A percentile compares a stretch with the other conserved stretches of the same genome.
Evolutionary conservation across 2,329 filamentous ascomycete genomes (phyloP).

Genomic region (Xylariales sp.): DNA sequence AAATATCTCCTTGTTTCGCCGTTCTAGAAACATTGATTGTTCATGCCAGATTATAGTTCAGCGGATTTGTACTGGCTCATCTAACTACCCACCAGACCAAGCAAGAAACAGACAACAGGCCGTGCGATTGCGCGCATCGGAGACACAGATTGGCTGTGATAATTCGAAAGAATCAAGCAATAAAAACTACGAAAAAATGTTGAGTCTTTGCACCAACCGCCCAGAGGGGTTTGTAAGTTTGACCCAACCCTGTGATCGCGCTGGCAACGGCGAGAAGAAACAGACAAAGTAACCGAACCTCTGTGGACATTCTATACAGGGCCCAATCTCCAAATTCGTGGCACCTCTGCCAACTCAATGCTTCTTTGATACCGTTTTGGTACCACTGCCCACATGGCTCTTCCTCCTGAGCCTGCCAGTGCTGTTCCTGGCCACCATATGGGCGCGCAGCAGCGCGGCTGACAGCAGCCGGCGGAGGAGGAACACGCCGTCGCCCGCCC

Average conservation of each 20-base stretch:
- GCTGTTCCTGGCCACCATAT: slow-evolving; percentile 12
- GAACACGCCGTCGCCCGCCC: slow-evolving; percentile 9
- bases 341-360: slow-evolving; percentile 19
- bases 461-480: too few species aligned
- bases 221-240: slow-evolving; percentile 10
- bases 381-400: slow-evolving; percentile 19
- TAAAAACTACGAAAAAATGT: too few species aligned
- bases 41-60: too few species aligned
- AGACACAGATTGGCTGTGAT: neutral
- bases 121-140: too few species aligned
- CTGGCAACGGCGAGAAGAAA: too few species aligned
- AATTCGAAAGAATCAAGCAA: neutral
- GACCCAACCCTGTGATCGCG: too few species aligned
- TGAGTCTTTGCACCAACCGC: slow-evolving; percentile 8
- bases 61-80: too few species aligned
- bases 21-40: too few species aligned
- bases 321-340: slow-evolving; percentile 6
- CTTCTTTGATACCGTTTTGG: slow-evolving; percentile 20
- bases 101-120: too few species aligned
- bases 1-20: too few species aligned
- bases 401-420: slow-evolving; percentile 10
- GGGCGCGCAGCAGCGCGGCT: too few species aligned
- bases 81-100: too few species aligned
- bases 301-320: neutral
- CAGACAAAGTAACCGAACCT: neutral